These are phyloP conservation scores for Butyriboletus appendiculatus DNA, from an alignment of 1,284 basidiomycete genomes.

Conservation along the genomic window DNA sequence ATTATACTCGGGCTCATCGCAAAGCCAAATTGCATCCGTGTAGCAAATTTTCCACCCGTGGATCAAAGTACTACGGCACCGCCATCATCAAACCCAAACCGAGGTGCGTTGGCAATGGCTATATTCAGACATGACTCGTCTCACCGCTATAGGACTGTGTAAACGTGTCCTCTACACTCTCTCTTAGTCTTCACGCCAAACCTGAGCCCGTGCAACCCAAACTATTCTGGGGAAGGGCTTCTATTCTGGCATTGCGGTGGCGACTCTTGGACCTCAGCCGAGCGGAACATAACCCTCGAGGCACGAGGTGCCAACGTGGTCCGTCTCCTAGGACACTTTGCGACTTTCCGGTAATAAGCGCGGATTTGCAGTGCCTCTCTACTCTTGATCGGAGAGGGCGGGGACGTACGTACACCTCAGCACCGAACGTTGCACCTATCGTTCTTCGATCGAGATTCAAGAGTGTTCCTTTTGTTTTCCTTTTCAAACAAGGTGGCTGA, in stretches of 20 bases:
- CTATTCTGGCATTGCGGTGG: neutral
- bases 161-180: neutral
- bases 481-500: neutral
- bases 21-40: neutral
- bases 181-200: neutral
- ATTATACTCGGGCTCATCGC: neutral
- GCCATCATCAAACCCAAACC: neutral
- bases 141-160: neutral
- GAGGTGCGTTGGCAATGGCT: conserved; percentile 5
- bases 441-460: conserved; percentile 7
- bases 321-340: conserved; percentile 4
- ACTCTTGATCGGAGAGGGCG: conserved; percentile 13
- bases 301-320: conserved; percentile 16
- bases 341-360: conserved; percentile 12
- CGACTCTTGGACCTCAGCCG: neutral
- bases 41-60: neutral
- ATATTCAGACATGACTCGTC: neutral
- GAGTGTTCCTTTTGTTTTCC: neutral
- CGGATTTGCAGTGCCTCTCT: conserved; percentile 4
- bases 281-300: conserved; percentile 3
- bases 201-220: neutral
- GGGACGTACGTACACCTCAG: neutral
- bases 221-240: neutral
- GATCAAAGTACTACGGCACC: neutral
- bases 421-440: conserved; percentile 3